Base-by-base conservation (phyloP, 1,139 yeast species). In the Sugiyamaella neomexicana region DNA sequence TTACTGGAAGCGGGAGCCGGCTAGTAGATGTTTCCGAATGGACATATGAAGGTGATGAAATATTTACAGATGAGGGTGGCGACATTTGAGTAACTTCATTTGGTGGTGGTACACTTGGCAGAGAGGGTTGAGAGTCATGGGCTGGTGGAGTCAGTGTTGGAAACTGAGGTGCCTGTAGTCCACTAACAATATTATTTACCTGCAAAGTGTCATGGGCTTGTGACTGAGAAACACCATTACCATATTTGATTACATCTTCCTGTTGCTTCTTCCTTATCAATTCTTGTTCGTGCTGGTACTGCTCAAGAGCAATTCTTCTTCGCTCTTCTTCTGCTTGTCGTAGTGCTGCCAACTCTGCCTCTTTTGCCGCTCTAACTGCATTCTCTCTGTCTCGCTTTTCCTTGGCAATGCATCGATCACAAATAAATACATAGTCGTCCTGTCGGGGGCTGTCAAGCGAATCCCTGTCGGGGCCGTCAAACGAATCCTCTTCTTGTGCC, bases 321-420 rank as follows among this genome's bases (percentile, higher is more conserved):
- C 42, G 20, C 37, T 32, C 38, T 38, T 32, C 49, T 37, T 41
- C 38, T 47, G 27, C 42, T 15, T 16, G 34, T 13, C 17, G 32
- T 17, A 38, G 53, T 38, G 40, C 39, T 39, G 15, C 40, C 34
- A n/a, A n/a, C n/a, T 38, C 45, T 27, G 41, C 34, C 41, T 42
- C 47, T 12, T 43, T 31, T 31, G 40, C 41, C 37, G 37, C 48
- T 25, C 42, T 53, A 34, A 37, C 39, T n/a, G 48, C 49, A 27
- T 49, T 47, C 38, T 52, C 50, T 31, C 46, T 32, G 23, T 50
- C 49, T 40, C 55, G 36, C 37, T 38, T 39, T 25, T 39, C 50
- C 23, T 50, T 46, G 6, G 50, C 50, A 23, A 20, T 39, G 27
- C 50, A 46, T 10, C 44, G 29, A 27, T 46, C 50, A 16, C 50